Base-by-base conservation (phyloP, 1,139 yeast genomes). In the Magnusiomyces fungicola region DNA sequence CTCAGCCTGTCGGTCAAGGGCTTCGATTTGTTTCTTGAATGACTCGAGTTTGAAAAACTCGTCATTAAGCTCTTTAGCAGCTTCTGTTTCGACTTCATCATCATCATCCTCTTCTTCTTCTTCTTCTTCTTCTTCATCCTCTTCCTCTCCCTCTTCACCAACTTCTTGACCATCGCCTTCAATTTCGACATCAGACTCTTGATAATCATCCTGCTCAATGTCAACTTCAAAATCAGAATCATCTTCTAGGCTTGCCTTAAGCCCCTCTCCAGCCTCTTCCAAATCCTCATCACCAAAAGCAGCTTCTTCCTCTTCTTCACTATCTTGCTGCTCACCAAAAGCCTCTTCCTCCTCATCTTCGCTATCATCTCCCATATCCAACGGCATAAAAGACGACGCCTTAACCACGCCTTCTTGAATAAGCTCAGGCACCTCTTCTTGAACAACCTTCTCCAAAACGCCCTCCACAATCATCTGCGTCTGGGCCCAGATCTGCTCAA, bases 401-500 rank as follows among this genome's bases (percentile, higher is more conserved):
- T 49, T 55, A 12, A 47, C 12, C 14, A 45, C 46, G 16, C 52
- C 51, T 21, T 24, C 34, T n/a, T 54, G 52, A 33, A 50, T 50
- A 16, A 50, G 37, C 27, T 49, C 18, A 18, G 60, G 61, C 19
- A 61, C 55, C 19, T 58, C 61, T 23, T 58, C 61, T 48, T 60
- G 58, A 65, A 81, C 60, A 48, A 85, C 69, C 50, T 73, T 72
- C 43, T 79, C 85, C 42, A 79, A 78, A 23, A 81, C 80, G 3
- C 81, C 81, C 52, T 84, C 92, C 43, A 88, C 72, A 27, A 92
- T 83, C 71, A 92, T 76, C 66, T 84, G 87, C 2, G 88, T 82
- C 66, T 92, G 97, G 49, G 95, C 95, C 87, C 90, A 92, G 0
- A 92, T 90, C 64, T 92, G 97, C 40, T 84, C 79, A 16, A 96